These are phyloP conservation scores for Physcomitrellopsis africana DNA, from an alignment of 225 moss, liverwort and hornwort species.

Conservation along the genomic window DNA sequence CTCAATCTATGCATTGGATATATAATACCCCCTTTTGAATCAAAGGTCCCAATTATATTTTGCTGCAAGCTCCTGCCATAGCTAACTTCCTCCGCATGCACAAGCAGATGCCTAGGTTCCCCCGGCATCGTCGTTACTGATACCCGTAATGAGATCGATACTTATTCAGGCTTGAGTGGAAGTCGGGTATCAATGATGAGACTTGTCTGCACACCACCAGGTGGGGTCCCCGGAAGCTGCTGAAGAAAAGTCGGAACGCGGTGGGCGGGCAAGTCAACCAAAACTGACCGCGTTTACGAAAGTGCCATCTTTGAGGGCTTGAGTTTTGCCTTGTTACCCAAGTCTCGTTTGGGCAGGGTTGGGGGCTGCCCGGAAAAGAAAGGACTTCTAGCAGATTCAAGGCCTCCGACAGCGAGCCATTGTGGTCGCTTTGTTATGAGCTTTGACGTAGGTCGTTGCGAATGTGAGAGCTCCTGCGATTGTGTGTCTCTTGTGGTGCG, in stretches of 20 bases:
- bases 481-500: slow-evolving; percentile 13
- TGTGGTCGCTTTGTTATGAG: not conserved
- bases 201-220: not conserved
- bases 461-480: not conserved
- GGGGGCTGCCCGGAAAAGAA: slow-evolving; percentile 22
- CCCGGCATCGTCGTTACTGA: too few species aligned
- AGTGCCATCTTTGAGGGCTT: not conserved
- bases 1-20: too few species aligned
- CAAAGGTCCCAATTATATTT: too few species aligned
- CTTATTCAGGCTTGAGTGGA: too few species aligned
- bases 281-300: slow-evolving; percentile 34
- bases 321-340: slow-evolving; percentile 47
- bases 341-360: slow-evolving; percentile 16
- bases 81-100: too few species aligned
- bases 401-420: not conserved
- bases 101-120: too few species aligned
- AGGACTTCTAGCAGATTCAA: slow-evolving; percentile 15
- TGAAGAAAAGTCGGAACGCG: slow-evolving; percentile 24
- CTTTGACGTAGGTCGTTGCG: not conserved
- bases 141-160: too few species aligned
- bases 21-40: too few species aligned
- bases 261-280: slow-evolving; percentile 21
- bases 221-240: slow-evolving; percentile 37
- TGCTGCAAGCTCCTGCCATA: too few species aligned
- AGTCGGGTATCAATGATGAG: too few species aligned